Conservation (phyloP, 495 filamentous ascomycete genomes). For the Xylaria nigripes region DNA sequence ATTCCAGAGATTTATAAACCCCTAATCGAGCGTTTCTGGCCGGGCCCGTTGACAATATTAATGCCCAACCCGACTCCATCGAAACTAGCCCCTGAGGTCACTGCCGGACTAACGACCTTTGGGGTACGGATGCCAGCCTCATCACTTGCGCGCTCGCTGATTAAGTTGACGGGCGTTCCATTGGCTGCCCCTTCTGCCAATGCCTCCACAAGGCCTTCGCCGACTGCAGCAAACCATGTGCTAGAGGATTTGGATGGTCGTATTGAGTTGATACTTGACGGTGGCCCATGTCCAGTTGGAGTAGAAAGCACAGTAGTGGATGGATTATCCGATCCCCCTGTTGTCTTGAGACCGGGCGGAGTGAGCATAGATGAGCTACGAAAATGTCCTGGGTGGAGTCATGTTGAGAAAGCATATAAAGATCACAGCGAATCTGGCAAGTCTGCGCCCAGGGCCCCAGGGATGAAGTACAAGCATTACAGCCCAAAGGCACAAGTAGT, state of each 20-base stretch:
- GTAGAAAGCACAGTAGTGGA: slow-evolving; percentile 97
- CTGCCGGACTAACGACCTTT: slow-evolving; percentile 73
- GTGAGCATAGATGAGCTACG: slow-evolving; percentile 79
- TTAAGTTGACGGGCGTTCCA: slow-evolving; percentile 64
- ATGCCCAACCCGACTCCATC: slow-evolving; percentile 66
- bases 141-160: slow-evolving; percentile 75
- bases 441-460: slow-evolving; percentile 69
- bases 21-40: slow-evolving; percentile 83
- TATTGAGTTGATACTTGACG: slow-evolving; percentile 87
- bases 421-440: slow-evolving; percentile 50
- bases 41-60: slow-evolving; percentile 87
- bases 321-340: slow-evolving; percentile 70
- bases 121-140: slow-evolving; percentile 84
- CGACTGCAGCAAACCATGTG: slow-evolving; percentile 85
- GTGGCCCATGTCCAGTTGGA: slow-evolving; percentile 75
- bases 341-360: slow-evolving; percentile 79
- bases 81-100: slow-evolving; percentile 75
- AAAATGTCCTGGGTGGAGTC: slow-evolving; percentile 70
- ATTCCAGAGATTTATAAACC: slow-evolving; percentile 79
- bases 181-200: slow-evolving; percentile 95
- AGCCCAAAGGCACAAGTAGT: slow-evolving; percentile 83
- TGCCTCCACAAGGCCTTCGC: slow-evolving; percentile 82
- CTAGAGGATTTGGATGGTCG: slow-evolving; percentile 71
- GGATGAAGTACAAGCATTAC: slow-evolving; percentile 99
- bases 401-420: slow-evolving; percentile 63